A percentile compares a stretch with the other conserved stretches of the same genome.
Conservation (phyloP, 2,329 filamentous ascomycete genomes). For the Metarhizium rileyi region DNA sequence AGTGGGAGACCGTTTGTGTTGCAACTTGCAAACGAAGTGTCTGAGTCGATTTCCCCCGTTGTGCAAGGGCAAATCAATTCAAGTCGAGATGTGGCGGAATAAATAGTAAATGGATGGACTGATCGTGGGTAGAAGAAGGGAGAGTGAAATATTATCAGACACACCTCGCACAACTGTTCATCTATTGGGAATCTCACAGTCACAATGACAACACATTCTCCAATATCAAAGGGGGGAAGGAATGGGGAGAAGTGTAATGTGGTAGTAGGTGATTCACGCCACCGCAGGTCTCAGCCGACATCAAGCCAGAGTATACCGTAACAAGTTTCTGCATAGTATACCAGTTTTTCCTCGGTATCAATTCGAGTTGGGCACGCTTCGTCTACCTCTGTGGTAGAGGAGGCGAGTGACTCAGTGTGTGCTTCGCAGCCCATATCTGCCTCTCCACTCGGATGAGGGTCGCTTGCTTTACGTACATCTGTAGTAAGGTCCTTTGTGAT, state of each 20-base stretch:
- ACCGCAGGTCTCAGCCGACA: background rate
- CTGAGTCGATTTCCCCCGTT: background rate
- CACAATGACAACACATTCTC: background rate
- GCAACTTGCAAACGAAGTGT: background rate
- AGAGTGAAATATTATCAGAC: background rate
- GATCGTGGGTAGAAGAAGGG: background rate
- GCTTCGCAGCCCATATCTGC: background rate
- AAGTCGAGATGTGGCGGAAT: background rate
- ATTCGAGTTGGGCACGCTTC: background rate
- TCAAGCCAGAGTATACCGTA: background rate
- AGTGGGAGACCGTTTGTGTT: background rate
- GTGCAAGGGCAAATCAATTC: background rate
- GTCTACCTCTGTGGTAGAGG: background rate
- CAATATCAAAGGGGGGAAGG: background rate
- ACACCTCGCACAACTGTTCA: background rate
- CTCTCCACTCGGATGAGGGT: background rate
- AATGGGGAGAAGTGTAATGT: background rate
- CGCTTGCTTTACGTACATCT: background rate
- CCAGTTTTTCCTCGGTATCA: background rate
- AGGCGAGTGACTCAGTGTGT: background rate
- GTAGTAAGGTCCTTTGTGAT: no score
- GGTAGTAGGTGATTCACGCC: conserved; percentile 6
- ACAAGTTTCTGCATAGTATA: background rate
- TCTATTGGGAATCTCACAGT: background rate
- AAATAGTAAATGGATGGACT: background rate